Percentiles rank a stretch among this genome's conserved stretches.
phyloP scores from a whole-genome alignment of 2,329 filamentous ascomycete genomes.

The Aspergillus fumigatus region DNA sequence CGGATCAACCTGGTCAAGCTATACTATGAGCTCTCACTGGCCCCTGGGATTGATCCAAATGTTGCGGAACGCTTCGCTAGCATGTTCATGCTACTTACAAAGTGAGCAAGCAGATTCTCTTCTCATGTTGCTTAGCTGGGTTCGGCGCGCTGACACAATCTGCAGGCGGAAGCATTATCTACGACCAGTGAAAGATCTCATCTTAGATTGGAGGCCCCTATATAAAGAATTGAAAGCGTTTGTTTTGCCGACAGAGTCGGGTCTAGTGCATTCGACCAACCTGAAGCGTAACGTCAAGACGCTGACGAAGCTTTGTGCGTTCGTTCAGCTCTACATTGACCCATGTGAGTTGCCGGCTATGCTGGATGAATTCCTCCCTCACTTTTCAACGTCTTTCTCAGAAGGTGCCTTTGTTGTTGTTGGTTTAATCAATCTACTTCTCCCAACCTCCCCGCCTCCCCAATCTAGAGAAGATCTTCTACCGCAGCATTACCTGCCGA shows the following conservation, averaged over 20 bases:
- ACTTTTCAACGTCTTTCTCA: constrained; percentile 88
- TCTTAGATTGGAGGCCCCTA: constrained; percentile 85
- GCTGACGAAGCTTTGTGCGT: constrained; percentile 82
- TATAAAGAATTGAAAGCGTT: constrained; percentile 91
- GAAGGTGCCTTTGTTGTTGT: constrained; percentile 92
- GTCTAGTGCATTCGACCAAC: constrained; percentile 57
- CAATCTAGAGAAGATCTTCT: constrained; percentile 69
- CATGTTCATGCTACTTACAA: constrained; percentile 95
- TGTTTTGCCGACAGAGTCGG: constrained; percentile 78
- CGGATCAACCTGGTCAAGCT: constrained; percentile 80
- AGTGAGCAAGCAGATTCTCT: constrained; percentile 57
- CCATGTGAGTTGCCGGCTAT: constrained; percentile 78
- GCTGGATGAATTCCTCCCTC: constrained; percentile 74
- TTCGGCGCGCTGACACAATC: constrained; percentile 16
- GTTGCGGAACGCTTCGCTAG: constrained; percentile 87
- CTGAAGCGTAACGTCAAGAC: constrained; percentile 65
- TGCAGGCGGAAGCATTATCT: constrained; percentile 89
- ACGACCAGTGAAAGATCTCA: constrained; percentile 82
- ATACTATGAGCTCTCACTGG: constrained; percentile 89
- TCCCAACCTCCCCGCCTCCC: constrained; percentile 74
- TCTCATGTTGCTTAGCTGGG: not conserved
- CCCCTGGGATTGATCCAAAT: constrained; percentile 77
- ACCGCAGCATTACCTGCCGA: constrained; percentile 83
- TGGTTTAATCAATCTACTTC: constrained; percentile 76
- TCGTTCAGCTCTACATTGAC: constrained; percentile 89